Evolutionary conservation across 2,329 filamentous ascomycete genomes (phyloP).

Genomic region (Phaeosphaeriaceae sp.): DNA sequence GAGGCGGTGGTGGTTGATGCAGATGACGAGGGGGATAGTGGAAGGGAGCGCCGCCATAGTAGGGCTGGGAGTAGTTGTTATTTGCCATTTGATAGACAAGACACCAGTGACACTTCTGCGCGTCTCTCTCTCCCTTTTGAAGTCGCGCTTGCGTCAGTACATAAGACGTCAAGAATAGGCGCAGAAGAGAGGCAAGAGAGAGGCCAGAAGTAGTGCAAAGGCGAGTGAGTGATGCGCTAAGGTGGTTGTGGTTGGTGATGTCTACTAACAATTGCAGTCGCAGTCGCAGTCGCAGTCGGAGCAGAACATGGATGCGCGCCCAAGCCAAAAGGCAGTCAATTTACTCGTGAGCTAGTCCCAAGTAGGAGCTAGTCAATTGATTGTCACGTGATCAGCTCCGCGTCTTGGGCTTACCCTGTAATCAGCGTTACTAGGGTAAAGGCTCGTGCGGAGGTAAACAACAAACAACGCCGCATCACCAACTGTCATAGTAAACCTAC

Average conservation of each 20-base stretch:
- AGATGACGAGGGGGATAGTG: conserved; percentile 22
- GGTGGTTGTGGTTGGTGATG: conserved; percentile 7
- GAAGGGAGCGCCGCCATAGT: conserved; percentile 29
- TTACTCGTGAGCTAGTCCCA: no score
- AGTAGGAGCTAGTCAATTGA: no score
- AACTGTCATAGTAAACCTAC: not conserved
- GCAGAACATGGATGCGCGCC: conserved; percentile 3
- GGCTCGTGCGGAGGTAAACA: conserved; percentile 7
- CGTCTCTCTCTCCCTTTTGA: conserved; percentile 21
- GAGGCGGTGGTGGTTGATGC: conserved; percentile 8
- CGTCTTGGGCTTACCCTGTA: conserved; percentile 5
- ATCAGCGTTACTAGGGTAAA: conserved; percentile 16
- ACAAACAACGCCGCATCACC: no score
- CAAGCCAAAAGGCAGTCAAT: no score
- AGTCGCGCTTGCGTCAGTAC: conserved; percentile 19
- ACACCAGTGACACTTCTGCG: conserved; percentile 15
- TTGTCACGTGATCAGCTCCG: not conserved
- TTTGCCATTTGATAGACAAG: conserved; percentile 43
- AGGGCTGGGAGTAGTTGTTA: conserved; percentile 36
- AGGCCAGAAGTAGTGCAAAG: conserved; percentile 1
- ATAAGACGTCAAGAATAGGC: conserved; percentile 10
- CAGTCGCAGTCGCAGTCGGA: no score
- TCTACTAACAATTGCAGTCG: no score
- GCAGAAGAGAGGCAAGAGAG: conserved; percentile 5
- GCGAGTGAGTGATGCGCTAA: conserved; percentile 4